Evolutionary conservation across 345 rosid species (phyloP), one percentile per base, ranked within the genome.

Genomic region (Acer campestre): DNA sequence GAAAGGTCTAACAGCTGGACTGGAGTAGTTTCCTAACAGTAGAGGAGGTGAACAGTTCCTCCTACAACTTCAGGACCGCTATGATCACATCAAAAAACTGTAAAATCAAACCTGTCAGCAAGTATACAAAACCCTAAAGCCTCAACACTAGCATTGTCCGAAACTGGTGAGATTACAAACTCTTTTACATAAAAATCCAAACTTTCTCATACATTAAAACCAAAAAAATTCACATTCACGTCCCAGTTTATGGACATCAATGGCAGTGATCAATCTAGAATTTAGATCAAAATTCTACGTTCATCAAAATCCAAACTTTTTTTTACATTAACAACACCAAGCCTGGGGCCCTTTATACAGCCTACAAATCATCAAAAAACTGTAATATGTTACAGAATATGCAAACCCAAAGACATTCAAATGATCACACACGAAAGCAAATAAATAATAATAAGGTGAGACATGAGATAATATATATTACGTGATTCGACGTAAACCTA

Each of bases 51-150:
- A 48, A 29, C 17, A 29, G 44, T 22, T 48, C 61, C 27, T 18
- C 46, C 61, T 49, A 64, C 61, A 64, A 49, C 62, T 48, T 46
- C 77, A 31, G 46, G 61, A 7, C 7, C 6, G 31, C 77, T 31
- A n/a, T 29, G 18, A 74, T 31, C 63, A 53, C 58, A 59, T 59
- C 29, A 64, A n/a, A 64, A 63, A 74, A 7, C n/a, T 25, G 64
- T 18, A 48, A 14, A 22, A 64, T 63, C 29, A 44, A n/a, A 9
- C 70, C 6, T 2, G 17, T 20, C 31, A 38, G 53, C 67, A 70
- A 38, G 58, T 35, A 56, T 46, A 10, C 13, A 18, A 59, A 59
- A 59, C 11, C 23, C 13, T 59, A 59, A 59, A 7, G 27, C 27
- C 22, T 59, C 13, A 6, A 2, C 35, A 61, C 20, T 48, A 20